A percentile compares a stretch with the other conserved stretches of the same genome.
Conservation (phyloP, 2,329 filamentous ascomycete species). For the Pseudocercospora macadamiae region DNA sequence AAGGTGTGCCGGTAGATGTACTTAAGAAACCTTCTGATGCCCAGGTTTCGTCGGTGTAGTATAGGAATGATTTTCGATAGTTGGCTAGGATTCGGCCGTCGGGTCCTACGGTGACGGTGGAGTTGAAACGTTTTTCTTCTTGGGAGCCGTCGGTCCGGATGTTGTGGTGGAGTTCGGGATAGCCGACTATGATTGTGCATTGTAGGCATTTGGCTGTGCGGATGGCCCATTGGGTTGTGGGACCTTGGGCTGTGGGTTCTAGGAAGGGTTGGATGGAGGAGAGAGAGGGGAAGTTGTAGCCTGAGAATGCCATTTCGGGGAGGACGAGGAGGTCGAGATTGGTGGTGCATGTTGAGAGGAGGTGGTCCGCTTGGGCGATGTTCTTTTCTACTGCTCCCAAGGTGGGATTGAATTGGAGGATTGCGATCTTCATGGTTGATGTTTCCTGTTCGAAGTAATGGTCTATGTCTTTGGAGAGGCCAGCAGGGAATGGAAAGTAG, state of each 20-base stretch:
- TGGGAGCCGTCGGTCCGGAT: slow-evolving; percentile 10
- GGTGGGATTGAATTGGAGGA: slow-evolving; percentile 72
- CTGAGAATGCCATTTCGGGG: slow-evolving; percentile 76
- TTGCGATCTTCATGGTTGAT: slow-evolving; percentile 64
- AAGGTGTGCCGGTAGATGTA: slow-evolving; percentile 20
- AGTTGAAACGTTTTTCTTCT: slow-evolving; percentile 55
- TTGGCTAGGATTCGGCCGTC: slow-evolving; percentile 58
- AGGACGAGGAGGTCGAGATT: slow-evolving; percentile 72
- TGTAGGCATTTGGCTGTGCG: slow-evolving; percentile 66
- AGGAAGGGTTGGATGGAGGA: slow-evolving; percentile 69
- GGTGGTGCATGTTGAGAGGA: slow-evolving; percentile 55
- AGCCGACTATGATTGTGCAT: slow-evolving; percentile 71
- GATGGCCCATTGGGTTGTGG: slow-evolving; percentile 72
- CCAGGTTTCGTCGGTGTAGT: slow-evolving; percentile 70
- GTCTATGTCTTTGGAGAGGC: no score
- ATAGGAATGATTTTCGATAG: slow-evolving; percentile 67
- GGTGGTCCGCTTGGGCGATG: slow-evolving; percentile 65
- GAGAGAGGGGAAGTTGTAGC: slow-evolving; percentile 77
- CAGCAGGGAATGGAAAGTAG: no score
- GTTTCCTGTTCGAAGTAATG: background rate
- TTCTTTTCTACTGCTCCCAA: slow-evolving; percentile 73
- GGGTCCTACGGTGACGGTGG: slow-evolving; percentile 60
- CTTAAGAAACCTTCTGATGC: slow-evolving; percentile 42
- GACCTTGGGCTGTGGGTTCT: slow-evolving; percentile 67
- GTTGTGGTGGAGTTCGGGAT: slow-evolving; percentile 61